A percentile compares a stretch with the other conserved stretches of the same genome.
phyloP scores from a whole-genome alignment of 148 eudicot genomes.

The Fagopyrum esculentum region DNA sequence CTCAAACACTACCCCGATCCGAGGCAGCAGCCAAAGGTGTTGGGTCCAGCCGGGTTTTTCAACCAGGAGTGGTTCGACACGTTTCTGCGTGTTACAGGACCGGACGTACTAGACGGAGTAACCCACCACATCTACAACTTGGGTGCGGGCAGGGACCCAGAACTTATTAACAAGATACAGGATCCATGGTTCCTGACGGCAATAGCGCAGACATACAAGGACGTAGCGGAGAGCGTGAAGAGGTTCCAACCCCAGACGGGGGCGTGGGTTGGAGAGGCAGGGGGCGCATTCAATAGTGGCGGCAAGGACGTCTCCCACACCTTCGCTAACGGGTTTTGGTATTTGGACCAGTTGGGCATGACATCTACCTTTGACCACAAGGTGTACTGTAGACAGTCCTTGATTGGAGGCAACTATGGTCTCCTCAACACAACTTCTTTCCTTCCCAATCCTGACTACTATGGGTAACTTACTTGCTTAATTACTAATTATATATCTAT shows the following conservation, averaged over 20 bases:
- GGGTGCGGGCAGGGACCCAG: conserved; percentile 32
- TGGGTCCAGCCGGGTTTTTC: conserved; percentile 55
- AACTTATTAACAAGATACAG: conserved; percentile 23
- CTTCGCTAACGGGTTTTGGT: conserved; percentile 33
- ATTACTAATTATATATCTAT: too few species aligned
- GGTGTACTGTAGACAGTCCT: conserved; percentile 45
- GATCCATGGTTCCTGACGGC: conserved; percentile 29
- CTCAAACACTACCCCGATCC: conserved; percentile 26
- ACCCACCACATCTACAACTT: conserved; percentile 66
- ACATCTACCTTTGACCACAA: too few species aligned
- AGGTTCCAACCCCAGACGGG: conserved; percentile 23
- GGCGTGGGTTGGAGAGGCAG: conserved; percentile 53
- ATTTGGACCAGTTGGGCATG: too few species aligned
- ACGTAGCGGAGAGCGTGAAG: conserved; percentile 14
- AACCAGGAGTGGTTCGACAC: conserved; percentile 41
- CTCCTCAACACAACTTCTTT: conserved; percentile 44
- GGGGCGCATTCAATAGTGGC: conserved; percentile 58
- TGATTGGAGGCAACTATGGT: conserved; percentile 56
- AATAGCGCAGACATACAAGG: conserved; percentile 25
- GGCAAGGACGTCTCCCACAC: conserved; percentile 38
- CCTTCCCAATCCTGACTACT: conserved; percentile 18
- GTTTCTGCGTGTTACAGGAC: conserved; percentile 32
- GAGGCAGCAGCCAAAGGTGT: conserved; percentile 25
- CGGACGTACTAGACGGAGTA: conserved; percentile 34
- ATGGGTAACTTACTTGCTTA: too few species aligned